Conservation (phyloP, 495 filamentous ascomycete genomes). For the Choiromyces venosus region DNA sequence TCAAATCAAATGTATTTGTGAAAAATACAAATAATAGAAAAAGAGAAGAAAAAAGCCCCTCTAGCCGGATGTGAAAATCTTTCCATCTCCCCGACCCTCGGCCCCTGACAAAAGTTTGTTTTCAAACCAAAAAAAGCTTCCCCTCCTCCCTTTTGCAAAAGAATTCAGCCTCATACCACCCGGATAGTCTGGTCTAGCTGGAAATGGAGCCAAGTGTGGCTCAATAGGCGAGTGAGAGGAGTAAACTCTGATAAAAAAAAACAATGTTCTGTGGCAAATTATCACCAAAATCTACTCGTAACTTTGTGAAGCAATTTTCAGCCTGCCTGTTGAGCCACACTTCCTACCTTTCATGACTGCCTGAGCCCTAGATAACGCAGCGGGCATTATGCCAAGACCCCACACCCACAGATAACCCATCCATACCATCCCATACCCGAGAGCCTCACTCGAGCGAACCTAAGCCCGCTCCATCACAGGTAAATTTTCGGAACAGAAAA, state of each 20-base stretch:
- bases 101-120: constrained; percentile 16
- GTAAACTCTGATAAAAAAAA: too few species aligned
- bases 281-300: too few species aligned
- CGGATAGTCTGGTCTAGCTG: not conserved
- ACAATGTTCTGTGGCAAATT: too few species aligned
- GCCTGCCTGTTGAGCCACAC: too few species aligned
- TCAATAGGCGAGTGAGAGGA: too few species aligned
- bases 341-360: too few species aligned
- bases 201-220: too few species aligned
- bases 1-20: constrained; percentile 44
- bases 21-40: constrained; percentile 38
- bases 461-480: not conserved
- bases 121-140: constrained; percentile 42
- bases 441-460: not conserved
- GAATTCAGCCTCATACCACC: constrained; percentile 31
- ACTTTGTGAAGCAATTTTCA: too few species aligned
- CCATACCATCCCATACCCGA: not conserved
- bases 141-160: constrained; percentile 31
- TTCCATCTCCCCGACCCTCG: constrained; percentile 49
- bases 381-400: not conserved
- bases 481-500: constrained; percentile 30
- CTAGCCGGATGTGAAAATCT: constrained; percentile 3
- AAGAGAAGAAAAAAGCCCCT: not conserved
- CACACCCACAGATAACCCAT: too few species aligned
- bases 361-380: too few species aligned